Evolutionary conservation across 345 rosid species (phyloP), one percentile per base, ranked within the genome.

Genomic region (Syzygium jambos): DNA sequence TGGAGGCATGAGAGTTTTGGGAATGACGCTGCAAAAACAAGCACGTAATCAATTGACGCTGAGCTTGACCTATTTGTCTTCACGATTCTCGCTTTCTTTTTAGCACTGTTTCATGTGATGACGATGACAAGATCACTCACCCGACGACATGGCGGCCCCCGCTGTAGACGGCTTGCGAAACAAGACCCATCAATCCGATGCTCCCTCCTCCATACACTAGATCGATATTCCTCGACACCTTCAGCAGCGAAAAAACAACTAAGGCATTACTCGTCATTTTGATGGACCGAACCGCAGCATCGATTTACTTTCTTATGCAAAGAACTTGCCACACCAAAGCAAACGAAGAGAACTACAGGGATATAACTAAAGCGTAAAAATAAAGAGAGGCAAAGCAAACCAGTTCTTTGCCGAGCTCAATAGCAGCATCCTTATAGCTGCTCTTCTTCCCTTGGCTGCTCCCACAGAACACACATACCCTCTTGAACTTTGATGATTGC

Each of bases 201-300:
- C 99, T 96, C 23, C 99, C 99, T 91, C 99, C 99, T 84, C 99
- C 99, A 90, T 97, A 97, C 85, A 97, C 98, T 84, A 97, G 96
- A 90, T 96, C 98, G 85, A 97, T 95, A 73, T 94, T 94, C 88
- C 96, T 97, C 46, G 96, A 87, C 11, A 97, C 99, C 99, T 97
- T 86, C 87, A n/a, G 78, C n/a, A 80, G 53, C 16, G 49, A 41
- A 43, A 43, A 83, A 73, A 11, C 49, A 73, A 73, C 49, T 10
- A 38, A 73, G 80, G 80, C 49, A 11, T 73, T 13, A 86, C 34
- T 22, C 27, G 9, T 52, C 30, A 13, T 51, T 51, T 51, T 15
- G 49, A 86, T 19, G 80, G 25, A 73, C 80, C 49, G 80, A 73
- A 38, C 80, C 21, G 80, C 49, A 73, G 19, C 19, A 19, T 73